A percentile compares a stretch with the other conserved stretches of the same genome.
These are phyloP conservation scores for Aspergillus saccharolyticus DNA, from an alignment of 495 filamentous ascomycete genomes.

Conservation along the genomic window DNA sequence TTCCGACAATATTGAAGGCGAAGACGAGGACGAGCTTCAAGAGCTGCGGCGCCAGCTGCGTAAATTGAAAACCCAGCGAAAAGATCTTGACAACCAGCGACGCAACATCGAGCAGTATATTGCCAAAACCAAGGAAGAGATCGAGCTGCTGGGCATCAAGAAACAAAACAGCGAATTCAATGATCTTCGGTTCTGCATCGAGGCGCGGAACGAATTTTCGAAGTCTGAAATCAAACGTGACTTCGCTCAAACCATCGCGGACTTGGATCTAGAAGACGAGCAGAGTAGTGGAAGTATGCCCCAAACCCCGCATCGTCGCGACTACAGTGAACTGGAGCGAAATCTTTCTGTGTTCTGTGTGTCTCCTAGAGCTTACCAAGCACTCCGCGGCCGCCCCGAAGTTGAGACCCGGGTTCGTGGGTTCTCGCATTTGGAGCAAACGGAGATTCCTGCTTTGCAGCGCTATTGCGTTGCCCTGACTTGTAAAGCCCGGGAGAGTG, in stretches of 20 bases:
- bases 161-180: background rate
- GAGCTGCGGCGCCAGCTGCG: background rate
- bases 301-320: constrained; percentile 23
- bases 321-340: constrained; percentile 51
- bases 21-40: background rate
- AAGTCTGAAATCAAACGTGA: constrained; percentile 48
- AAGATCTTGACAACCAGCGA: background rate
- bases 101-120: background rate
- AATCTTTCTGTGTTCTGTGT: constrained; percentile 59
- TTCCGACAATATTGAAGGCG: constrained; percentile 26
- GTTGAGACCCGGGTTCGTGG: constrained; percentile 44
- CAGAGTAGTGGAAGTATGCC: constrained; percentile 24
- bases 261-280: constrained; percentile 47
- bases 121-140: too few relatives aligned
- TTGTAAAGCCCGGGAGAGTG: constrained; percentile 38
- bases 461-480: constrained; percentile 52
- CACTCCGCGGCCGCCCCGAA: constrained; percentile 49
- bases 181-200: constrained; percentile 36
- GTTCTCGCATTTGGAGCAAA: constrained; percentile 44
- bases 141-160: too few relatives aligned
- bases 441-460: constrained; percentile 53
- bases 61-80: background rate
- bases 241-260: constrained; percentile 52
- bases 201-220: constrained; percentile 50
- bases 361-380: constrained; percentile 53